Conservation (phyloP, 2,329 filamentous ascomycete genomes). For the Fusarium cicatricum region DNA sequence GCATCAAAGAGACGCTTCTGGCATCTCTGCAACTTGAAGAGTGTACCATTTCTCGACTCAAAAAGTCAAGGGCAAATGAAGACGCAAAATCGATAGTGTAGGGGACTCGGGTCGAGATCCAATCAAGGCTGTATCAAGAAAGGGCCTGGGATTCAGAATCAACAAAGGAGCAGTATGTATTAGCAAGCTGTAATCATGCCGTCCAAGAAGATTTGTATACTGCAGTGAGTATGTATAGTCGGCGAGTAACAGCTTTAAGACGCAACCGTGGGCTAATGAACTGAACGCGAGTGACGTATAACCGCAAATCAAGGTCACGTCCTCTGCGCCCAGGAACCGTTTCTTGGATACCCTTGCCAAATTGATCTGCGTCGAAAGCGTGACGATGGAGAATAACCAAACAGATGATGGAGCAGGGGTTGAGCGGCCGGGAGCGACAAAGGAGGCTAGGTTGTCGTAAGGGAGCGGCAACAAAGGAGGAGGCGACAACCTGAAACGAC, state of each 20-base stretch:
- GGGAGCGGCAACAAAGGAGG: conserved; percentile 15
- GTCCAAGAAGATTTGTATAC: not conserved
- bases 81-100: not conserved
- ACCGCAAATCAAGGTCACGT: conserved; percentile 18
- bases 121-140: not conserved
- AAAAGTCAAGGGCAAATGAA: not conserved
- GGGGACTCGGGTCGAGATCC: not conserved
- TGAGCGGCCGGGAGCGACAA: conserved; percentile 14
- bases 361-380: conserved; percentile 24
- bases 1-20: conserved; percentile 31
- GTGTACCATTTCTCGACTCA: conserved; percentile 26
- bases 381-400: conserved; percentile 12
- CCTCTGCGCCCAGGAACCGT: conserved; percentile 18
- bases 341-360: conserved; percentile 33
- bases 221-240: conserved; percentile 11
- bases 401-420: conserved; percentile 23
- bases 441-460: conserved; percentile 24
- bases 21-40: conserved; percentile 16
- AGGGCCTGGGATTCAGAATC: conserved; percentile 8
- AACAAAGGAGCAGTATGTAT: conserved; percentile 9
- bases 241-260: conserved; percentile 17
- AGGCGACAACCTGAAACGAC: conserved; percentile 27
- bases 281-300: conserved; percentile 28
- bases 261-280: not conserved
- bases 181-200: conserved; percentile 21